Conservation (phyloP, 2,329 filamentous ascomycete genomes). For the Lecanicillium sp. region DNA sequence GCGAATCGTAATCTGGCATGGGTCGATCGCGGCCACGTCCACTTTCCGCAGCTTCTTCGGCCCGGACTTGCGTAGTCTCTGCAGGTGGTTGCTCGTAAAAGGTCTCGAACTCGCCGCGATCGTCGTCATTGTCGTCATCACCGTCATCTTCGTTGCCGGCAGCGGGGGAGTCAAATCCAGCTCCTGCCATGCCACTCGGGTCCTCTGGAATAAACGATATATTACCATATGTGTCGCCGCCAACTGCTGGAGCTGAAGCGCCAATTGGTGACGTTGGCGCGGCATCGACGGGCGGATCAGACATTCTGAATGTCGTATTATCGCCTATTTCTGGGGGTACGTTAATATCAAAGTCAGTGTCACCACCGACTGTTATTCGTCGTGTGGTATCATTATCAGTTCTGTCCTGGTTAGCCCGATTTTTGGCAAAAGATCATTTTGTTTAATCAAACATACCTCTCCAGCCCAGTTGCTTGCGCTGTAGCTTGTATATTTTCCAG, state of each 20-base stretch:
- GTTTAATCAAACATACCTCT: conserved; percentile 30
- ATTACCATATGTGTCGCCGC: conserved; percentile 10
- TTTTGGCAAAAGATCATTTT: no score
- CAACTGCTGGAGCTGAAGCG: conserved; percentile 13
- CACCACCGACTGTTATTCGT: conserved; percentile 31
- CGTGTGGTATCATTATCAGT: conserved; percentile 32
- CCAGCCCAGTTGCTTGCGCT: conserved; percentile 29
- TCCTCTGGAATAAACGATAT: conserved; percentile 12
- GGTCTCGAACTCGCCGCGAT: not conserved
- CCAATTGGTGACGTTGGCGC: conserved; percentile 18
- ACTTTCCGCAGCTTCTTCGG: not conserved
- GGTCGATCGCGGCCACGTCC: conserved; percentile 2
- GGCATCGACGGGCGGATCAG: conserved; percentile 22
- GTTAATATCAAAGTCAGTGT: conserved; percentile 44
- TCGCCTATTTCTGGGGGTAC: conserved; percentile 38
- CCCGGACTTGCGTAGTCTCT: not conserved
- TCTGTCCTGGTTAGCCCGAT: no score
- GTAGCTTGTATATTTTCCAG: conserved; percentile 33
- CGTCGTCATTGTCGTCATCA: conserved; percentile 3
- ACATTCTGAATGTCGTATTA: conserved; percentile 44
- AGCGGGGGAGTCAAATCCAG: conserved; percentile 1
- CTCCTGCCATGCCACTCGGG: conserved; percentile 1
- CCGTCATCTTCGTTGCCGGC: conserved; percentile 1
- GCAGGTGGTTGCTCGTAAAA: conserved; percentile 1
- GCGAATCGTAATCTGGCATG: not conserved